These are phyloP conservation scores for Trichoderma harzianum DNA, from an alignment of 2,329 filamentous ascomycete species.

Conservation along the genomic window DNA sequence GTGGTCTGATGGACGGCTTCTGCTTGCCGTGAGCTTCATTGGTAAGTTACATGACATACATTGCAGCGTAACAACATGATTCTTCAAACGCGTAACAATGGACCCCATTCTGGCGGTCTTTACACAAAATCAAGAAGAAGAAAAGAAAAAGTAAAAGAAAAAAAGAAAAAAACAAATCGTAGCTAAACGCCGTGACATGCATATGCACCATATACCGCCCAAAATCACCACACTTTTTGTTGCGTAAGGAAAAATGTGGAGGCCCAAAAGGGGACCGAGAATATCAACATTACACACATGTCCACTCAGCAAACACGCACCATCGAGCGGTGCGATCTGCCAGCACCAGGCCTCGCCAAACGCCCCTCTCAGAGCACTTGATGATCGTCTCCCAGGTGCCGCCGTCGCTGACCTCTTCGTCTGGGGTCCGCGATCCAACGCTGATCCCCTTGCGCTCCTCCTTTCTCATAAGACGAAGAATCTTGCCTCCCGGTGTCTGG, in stretches of 20 bases:
- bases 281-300: slow-evolving; percentile 44
- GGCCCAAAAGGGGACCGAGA: background rate
- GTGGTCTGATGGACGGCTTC: slow-evolving; percentile 1
- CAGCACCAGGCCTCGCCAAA: slow-evolving; percentile 77
- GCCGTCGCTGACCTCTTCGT: slow-evolving; percentile 63
- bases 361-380: slow-evolving; percentile 78
- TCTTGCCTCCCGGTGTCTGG: slow-evolving; percentile 91
- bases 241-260: background rate
- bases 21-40: background rate
- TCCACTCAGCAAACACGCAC: slow-evolving; percentile 92
- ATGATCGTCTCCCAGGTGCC: slow-evolving; percentile 87
- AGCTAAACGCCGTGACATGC: slow-evolving; percentile 20
- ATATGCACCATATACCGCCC: slow-evolving; percentile 19
- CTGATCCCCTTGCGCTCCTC: slow-evolving; percentile 61
- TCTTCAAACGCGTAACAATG: slow-evolving; percentile 11
- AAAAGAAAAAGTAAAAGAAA: background rate
- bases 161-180: background rate
- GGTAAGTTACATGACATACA: slow-evolving; percentile 14
- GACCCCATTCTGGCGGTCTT: slow-evolving; percentile 4
- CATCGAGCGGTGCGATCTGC: slow-evolving; percentile 80
- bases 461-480: slow-evolving; percentile 81
- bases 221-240: slow-evolving; percentile 9
- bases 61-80: slow-evolving; percentile 12
- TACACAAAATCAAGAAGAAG: slow-evolving; percentile 1
- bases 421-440: slow-evolving; percentile 40